Percentiles rank a stretch among this genome's conserved stretches.
Evolutionary conservation across 352 stramenopile species (phyloP).

Genomic region (Globisporangium megalacanthum): DNA sequence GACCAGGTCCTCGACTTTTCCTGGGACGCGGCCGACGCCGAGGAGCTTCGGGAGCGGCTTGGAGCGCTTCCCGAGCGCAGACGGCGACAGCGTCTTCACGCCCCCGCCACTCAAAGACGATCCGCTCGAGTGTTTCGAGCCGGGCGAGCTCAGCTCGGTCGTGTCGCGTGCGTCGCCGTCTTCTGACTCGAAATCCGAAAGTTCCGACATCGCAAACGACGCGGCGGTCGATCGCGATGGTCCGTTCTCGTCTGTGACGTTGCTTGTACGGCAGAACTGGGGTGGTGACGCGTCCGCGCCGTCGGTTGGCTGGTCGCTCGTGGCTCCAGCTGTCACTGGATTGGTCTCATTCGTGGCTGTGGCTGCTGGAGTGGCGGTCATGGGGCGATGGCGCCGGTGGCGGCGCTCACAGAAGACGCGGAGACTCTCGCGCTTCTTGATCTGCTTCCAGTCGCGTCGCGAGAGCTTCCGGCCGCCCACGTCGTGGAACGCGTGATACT

Average conservation of each 20-base stretch:
- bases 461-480: constrained; percentile 19
- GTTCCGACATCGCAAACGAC: neutral
- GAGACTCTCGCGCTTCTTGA: constrained; percentile 31
- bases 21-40: constrained; percentile 30
- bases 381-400: no score
- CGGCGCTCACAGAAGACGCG: constrained; percentile 27
- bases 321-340: neutral
- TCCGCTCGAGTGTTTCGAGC: no score
- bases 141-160: no score
- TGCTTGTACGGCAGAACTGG: no score
- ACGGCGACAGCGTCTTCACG: no score
- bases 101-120: no score
- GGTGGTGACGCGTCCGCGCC: neutral
- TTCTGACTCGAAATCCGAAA: neutral
- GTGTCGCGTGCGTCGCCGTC: neutral
- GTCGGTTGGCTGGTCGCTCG: neutral
- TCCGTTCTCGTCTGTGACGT: no score
- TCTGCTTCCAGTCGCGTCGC: constrained; percentile 26
- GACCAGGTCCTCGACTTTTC: constrained; percentile 52
- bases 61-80: no score
- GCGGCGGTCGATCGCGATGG: no score
- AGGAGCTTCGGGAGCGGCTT: constrained; percentile 22
- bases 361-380: no score
- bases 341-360: no score
- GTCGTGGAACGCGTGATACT: constrained; percentile 40